These are phyloP conservation scores for Gastrolobium bilobum DNA, from an alignment of 306 rosid genomes.

Conservation along the genomic window DNA sequence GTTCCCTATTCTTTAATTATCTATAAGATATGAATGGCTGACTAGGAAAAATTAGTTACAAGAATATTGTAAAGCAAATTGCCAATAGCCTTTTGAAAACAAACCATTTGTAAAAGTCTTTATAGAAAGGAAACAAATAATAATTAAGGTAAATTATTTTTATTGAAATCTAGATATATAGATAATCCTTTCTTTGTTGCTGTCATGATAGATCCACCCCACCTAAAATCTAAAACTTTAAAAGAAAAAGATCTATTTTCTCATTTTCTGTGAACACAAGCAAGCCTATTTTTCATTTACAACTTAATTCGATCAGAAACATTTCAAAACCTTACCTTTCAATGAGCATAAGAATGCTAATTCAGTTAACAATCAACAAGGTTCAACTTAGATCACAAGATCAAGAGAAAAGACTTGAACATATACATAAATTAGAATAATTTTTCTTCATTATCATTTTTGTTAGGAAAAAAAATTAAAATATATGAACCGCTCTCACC, in stretches of 20 bases:
- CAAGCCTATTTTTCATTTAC: neutral
- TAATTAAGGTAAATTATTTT: neutral
- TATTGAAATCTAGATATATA: neutral
- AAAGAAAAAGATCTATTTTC: neutral
- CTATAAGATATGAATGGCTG: constrained; percentile 16
- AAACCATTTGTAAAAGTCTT: neutral
- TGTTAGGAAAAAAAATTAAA: neutral
- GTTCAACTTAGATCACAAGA: neutral
- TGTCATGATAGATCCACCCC: neutral
- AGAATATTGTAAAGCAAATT: constrained; percentile 28
- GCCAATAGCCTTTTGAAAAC: neutral
- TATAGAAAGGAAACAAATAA: neutral
- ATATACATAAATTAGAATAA: too few species aligned
- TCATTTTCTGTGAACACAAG: neutral
- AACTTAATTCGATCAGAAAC: neutral
- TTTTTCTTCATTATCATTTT: neutral
- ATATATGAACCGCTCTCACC: constrained; percentile 55
- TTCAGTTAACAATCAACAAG: neutral
- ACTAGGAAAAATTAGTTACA: constrained; percentile 28
- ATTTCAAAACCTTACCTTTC: neutral
- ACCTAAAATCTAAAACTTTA: neutral
- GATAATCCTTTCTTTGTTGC: neutral
- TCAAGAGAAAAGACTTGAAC: neutral
- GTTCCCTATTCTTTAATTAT: constrained; percentile 7
- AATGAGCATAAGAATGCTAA: neutral